Base-by-base conservation (phyloP, 208 protist species). In the Lotmaria passim region DNA sequence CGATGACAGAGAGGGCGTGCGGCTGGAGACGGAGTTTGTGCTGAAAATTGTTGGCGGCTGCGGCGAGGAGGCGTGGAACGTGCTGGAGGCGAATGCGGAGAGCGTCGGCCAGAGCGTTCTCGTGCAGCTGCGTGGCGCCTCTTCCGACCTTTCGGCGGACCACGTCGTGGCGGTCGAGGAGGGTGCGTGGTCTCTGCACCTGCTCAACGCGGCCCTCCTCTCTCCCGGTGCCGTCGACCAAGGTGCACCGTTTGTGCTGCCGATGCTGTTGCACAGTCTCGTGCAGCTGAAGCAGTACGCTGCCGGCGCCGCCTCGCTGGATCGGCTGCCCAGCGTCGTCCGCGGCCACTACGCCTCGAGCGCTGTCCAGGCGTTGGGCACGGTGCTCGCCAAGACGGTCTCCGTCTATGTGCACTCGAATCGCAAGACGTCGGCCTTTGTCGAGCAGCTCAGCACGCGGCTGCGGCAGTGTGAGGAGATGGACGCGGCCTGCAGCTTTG, bases 21-120 rank as follows among this genome's bases (percentile, higher is more conserved):
- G 56, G 11, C 61, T 85, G 53, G 82, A 91, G 56, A 62, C 79
- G 61, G 69, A 71, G 28, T 85, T 87, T 61, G 58, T 78, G 14
- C 14, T 88, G 57, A 48, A 73, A 64, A 39, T 76, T 56, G 71
- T 60, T 61, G 43, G 71, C 24, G 63, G 80, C 23, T 79, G 75
- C 59, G 79, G 81, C 12, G 76, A 82, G 48, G 68, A 73, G 5
- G 79, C 34, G 36, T 76, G 70, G 70, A 39, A 12, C n/a, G 30
- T 70, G 38, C 43, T 76, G 17, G 70, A 65, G 44, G 62, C 66
- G 7, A 44, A 56, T 21, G 47, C 61, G 19, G 55, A 69, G 38
- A 34, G 6, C 6, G 62, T 71, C 12, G 53, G 62, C 11, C 60
- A 62, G 44, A 10, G 15, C 5, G 39, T 68, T 14, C 46, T 74